Evolutionary conservation across 2,329 filamentous ascomycete genomes (phyloP).

Genomic region (Trichoderma aggressivum): DNA sequence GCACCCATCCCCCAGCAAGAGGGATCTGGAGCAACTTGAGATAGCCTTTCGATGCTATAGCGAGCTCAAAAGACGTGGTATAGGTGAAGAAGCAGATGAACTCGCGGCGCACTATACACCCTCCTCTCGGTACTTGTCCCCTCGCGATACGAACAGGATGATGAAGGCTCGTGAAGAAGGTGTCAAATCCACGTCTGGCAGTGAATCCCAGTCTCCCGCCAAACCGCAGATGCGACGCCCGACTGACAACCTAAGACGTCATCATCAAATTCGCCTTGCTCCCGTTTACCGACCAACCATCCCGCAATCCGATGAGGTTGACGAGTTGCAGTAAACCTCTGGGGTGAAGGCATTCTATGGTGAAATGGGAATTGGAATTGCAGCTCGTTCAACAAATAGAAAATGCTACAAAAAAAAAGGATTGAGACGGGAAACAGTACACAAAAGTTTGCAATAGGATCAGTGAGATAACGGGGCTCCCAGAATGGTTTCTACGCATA

Average conservation of each 20-base stretch:
- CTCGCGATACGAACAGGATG: conserved; percentile 31
- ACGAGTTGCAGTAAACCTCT: conserved; percentile 34
- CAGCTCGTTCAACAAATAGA: not conserved
- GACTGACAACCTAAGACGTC: conserved; percentile 22
- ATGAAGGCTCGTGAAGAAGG: conserved; percentile 18
- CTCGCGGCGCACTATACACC: conserved; percentile 25
- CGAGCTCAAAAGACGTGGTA: conserved; percentile 22
- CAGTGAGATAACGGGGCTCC: not conserved
- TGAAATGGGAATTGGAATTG: not conserved
- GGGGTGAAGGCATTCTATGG: not conserved
- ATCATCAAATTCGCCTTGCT: conserved; percentile 28
- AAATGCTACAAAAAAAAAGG: not conserved
- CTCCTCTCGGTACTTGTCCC: conserved; percentile 20
- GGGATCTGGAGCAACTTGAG: conserved; percentile 38
- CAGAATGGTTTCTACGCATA: not conserved
- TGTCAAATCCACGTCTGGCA: not conserved
- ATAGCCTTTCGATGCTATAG: conserved; percentile 34
- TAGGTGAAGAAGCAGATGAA: conserved; percentile 31
- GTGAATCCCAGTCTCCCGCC: conserved; percentile 7
- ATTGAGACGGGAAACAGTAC: not conserved
- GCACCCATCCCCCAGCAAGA: conserved; percentile 45
- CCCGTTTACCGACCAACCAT: conserved; percentile 27
- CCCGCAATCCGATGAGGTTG: conserved; percentile 28
- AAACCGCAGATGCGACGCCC: conserved; percentile 16
- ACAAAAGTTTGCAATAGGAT: not conserved